Base-by-base conservation (phyloP, 2,329 filamentous ascomycete genomes). In the Aspergillus calidoustus region DNA sequence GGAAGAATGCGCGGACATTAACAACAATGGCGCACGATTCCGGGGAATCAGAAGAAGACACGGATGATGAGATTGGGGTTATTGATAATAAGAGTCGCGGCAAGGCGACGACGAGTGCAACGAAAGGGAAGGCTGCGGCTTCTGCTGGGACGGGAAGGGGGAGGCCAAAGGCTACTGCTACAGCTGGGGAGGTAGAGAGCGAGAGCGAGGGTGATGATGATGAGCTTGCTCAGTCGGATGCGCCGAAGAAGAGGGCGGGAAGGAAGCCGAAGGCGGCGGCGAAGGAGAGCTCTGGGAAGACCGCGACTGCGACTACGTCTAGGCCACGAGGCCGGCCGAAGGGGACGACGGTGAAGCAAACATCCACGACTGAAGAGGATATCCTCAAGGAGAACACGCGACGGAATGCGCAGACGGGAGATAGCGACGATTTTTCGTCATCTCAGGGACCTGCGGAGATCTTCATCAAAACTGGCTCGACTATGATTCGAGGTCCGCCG, bases 241-340 rank as follows among this genome's bases (percentile, higher is more conserved):
- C 55, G 8, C 67, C 68, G 11, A 71, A 67, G 62, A 72, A 69
- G 57, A 54, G 58, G 54, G 64, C 30, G 28, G 71, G 62, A 34
- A 62, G 68, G 34, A 41, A 41, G 31, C 65, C 68, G 9, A 64
- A 62, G 63, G 53, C 64, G 3, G 60, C 63, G 52, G 31, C 57
- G 52, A 66, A 63, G 13, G 58, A 57, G 28, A 48, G 28, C 11
- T 30, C 57, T 1, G 48, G 60, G 5, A 68, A 68, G 46, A 4
- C 60, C 3, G 66, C 61, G 30, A 38, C 61, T 23, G 15, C 34
- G 8, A 7, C 25, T 28, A 64, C 66, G 2, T 65, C 70, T 1
- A 73, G 67, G 44, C 31, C 68, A 4, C 68, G 74, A 25, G 76
- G 76, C 8, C 69, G 76, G 50, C 74, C 75, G 30, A 75, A 69